Evolutionary conservation across 1,284 basidiomycete species (phyloP).

Genomic region (Ustilago lituana): DNA sequence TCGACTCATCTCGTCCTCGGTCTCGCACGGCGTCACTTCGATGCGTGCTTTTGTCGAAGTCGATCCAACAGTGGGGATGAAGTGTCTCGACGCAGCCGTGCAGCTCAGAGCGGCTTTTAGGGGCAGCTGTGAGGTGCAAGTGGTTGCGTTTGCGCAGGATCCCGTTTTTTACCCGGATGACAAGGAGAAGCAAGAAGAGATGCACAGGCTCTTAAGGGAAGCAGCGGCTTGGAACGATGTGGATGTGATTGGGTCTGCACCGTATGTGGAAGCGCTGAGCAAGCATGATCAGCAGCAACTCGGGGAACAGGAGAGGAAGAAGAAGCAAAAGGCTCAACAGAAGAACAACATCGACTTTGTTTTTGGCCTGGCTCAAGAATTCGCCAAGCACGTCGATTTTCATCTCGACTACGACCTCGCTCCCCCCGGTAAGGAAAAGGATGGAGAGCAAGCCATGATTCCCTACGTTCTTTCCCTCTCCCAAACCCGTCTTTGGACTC

Average conservation of each 20-base stretch:
- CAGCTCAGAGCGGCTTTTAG: slow-evolving; percentile 14
- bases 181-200: slow-evolving; percentile 7
- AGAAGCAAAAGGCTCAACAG: slow-evolving; percentile 11
- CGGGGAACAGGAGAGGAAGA: background rate
- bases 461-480: slow-evolving; percentile 9
- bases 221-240: slow-evolving; percentile 11
- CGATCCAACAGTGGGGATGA: slow-evolving; percentile 35
- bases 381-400: slow-evolving; percentile 40
- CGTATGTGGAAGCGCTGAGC: slow-evolving; percentile 38
- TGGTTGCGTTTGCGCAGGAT: slow-evolving; percentile 51
- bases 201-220: slow-evolving; percentile 18
- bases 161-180: slow-evolving; percentile 36
- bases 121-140: slow-evolving; percentile 15
- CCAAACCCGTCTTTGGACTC: background rate
- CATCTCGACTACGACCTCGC: slow-evolving; percentile 53
- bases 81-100: slow-evolving; percentile 33
- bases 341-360: slow-evolving; percentile 11
- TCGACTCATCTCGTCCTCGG: slow-evolving; percentile 17
- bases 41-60: slow-evolving; percentile 53
- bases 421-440: background rate
- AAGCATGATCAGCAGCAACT: background rate
- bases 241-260: slow-evolving; percentile 35
- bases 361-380: slow-evolving; percentile 19
- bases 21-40: slow-evolving; percentile 39
- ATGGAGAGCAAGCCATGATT: slow-evolving; percentile 15